These are phyloP conservation scores for Asterochloris erici DNA, from an alignment of 139 green algal species.

Conservation along the genomic window DNA sequence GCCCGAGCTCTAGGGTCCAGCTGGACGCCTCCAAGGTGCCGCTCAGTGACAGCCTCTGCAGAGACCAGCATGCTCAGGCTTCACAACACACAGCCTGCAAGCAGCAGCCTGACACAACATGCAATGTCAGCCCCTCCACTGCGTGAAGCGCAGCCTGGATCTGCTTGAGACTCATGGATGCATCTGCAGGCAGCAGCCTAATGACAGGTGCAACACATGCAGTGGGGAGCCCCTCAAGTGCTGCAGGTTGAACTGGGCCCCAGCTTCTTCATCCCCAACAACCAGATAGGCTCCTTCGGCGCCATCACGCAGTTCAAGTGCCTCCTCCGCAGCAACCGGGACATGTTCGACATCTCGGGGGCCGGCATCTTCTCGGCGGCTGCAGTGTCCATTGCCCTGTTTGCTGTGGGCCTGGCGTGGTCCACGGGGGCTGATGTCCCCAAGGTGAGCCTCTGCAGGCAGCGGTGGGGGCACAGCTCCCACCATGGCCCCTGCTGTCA, in stretches of 20 bases:
- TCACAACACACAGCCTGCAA: too few relatives aligned
- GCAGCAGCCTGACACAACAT: too few relatives aligned
- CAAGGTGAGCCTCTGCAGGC: conserved; percentile 8
- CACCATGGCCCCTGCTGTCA: background rate
- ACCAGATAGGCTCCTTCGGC: conserved; percentile 86
- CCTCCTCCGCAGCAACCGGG: conserved; percentile 47
- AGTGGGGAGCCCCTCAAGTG: too few relatives aligned
- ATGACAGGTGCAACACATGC: too few relatives aligned
- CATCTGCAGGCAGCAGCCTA: too few relatives aligned
- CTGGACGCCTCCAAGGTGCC: too few relatives aligned
- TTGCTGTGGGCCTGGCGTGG: conserved; percentile 49
- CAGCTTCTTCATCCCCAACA: conserved; percentile 84
- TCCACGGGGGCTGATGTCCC: conserved; percentile 13
- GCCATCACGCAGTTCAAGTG: conserved; percentile 82
- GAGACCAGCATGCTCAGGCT: too few relatives aligned
- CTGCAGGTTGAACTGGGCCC: conserved; percentile 75
- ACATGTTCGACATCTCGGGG: conserved; percentile 83
- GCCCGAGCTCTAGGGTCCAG: too few relatives aligned
- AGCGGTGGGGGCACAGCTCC: background rate
- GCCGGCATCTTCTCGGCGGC: conserved; percentile 60
- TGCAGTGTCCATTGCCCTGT: conserved; percentile 46
- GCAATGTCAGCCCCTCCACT: too few relatives aligned
- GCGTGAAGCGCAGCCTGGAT: too few relatives aligned
- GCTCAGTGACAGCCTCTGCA: too few relatives aligned
- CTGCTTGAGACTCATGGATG: too few relatives aligned